Evolutionary conservation across 805 yeast species (phyloP).

Genomic region (Starmerella vitae): DNA sequence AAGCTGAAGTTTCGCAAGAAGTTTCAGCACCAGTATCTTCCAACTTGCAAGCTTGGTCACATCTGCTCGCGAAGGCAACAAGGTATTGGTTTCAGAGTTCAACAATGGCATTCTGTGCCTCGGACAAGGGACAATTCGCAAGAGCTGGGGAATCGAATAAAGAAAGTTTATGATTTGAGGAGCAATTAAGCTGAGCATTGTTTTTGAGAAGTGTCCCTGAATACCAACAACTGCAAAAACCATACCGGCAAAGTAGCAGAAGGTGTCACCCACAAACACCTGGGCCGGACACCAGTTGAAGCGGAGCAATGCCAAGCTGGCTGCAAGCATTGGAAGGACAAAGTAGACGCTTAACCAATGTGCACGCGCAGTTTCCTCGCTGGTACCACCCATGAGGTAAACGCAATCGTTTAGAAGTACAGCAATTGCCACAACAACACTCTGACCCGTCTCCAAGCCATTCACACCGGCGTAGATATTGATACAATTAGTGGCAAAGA

Average conservation of each 20-base stretch:
- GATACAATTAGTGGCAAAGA: constrained; percentile 91
- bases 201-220: constrained; percentile 90
- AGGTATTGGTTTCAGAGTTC: constrained; percentile 48
- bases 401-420: constrained; percentile 64
- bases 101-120: constrained; percentile 84
- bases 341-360: constrained; percentile 72
- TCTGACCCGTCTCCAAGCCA: constrained; percentile 94
- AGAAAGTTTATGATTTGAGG: constrained; percentile 87
- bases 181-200: constrained; percentile 67
- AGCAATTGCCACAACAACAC: constrained; percentile 59
- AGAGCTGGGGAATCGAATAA: constrained; percentile 85
- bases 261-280: constrained; percentile 96
- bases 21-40: constrained; percentile 28
- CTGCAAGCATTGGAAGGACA: constrained; percentile 77
- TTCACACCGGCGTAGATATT: constrained; percentile 93
- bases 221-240: constrained; percentile 95
- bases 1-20: constrained; percentile 39
- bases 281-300: constrained; percentile 83
- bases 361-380: constrained; percentile 47
- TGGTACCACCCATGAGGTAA: constrained; percentile 35
- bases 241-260: constrained; percentile 97
- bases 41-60: constrained; percentile 21
- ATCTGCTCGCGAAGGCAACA: constrained; percentile 51
- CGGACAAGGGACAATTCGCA: constrained; percentile 82
- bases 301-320: constrained; percentile 57